Evolutionary conservation across 495 filamentous ascomycete species (phyloP).

Genomic region (Neurospora sp.): DNA sequence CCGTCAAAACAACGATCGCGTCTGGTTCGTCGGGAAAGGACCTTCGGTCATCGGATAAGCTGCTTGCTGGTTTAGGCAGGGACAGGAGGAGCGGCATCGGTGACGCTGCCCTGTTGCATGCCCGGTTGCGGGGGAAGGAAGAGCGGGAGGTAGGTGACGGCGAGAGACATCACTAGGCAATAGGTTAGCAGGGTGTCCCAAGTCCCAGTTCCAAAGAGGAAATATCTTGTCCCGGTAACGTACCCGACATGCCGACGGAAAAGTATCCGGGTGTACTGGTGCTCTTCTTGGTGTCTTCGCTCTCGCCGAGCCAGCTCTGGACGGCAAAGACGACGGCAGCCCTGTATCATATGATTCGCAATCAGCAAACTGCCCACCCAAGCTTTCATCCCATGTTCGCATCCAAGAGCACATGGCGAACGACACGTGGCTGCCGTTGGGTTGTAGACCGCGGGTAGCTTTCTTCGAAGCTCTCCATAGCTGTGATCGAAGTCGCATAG

Average conservation of each 20-base stretch:
- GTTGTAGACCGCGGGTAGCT: not conserved
- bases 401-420: not conserved
- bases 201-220: too few relatives aligned
- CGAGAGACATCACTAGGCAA: conserved; percentile 63
- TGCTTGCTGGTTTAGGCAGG: conserved; percentile 9
- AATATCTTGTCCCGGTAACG: conserved; percentile 21
- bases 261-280: conserved; percentile 69
- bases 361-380: not conserved
- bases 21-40: not conserved
- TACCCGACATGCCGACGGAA: conserved; percentile 76
- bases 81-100: conserved; percentile 35
- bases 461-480: not conserved
- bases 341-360: conserved; percentile 35
- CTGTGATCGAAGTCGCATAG: not conserved
- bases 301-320: conserved; percentile 80
- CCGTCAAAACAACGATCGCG: not conserved
- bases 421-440: not conserved
- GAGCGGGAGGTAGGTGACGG: conserved; percentile 73
- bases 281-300: conserved; percentile 59
- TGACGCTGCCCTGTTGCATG: conserved; percentile 19
- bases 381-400: not conserved
- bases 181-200: conserved; percentile 7
- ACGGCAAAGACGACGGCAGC: conserved; percentile 73
- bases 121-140: conserved; percentile 57
- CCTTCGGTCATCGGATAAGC: not conserved